Conservation (phyloP, 176 grass and related monocot species). For the Tuctoria greenei region DNA sequence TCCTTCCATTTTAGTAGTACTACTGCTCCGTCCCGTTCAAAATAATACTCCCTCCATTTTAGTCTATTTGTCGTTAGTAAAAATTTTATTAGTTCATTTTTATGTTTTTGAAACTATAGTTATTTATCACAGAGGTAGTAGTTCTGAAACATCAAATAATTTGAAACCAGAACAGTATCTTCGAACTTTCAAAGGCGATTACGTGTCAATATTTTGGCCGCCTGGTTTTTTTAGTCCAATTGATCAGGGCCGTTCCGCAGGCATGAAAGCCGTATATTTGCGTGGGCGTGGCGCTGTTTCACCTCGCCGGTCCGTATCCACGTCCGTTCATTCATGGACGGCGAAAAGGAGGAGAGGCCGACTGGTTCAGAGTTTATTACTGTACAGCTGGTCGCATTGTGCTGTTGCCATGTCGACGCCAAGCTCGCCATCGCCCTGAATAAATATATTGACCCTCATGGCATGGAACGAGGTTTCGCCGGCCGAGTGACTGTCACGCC, state of each 20-base stretch:
- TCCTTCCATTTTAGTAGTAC: too few species aligned
- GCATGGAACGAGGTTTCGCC: too few species aligned
- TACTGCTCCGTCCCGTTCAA: too few species aligned
- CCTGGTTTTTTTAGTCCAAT: not conserved
- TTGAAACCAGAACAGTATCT: too few species aligned
- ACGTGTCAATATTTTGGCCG: not conserved
- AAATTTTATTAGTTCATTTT: too few species aligned
- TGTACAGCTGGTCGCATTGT: not conserved
- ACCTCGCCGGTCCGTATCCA: not conserved
- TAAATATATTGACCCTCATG: too few species aligned
- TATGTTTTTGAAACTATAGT: too few species aligned
- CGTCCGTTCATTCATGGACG: not conserved
- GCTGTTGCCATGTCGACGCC: conserved; percentile 29
- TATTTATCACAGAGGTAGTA: too few species aligned
- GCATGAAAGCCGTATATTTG: not conserved
- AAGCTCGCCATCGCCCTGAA: conserved; percentile 15
- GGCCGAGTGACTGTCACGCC: too few species aligned
- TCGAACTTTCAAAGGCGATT: not conserved
- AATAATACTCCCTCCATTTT: too few species aligned
- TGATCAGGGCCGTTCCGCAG: not conserved
- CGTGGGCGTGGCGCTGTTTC: not conserved
- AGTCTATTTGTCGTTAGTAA: too few species aligned
- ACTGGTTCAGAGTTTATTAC: not conserved
- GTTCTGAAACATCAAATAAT: too few species aligned
- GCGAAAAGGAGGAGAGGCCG: not conserved